Evolutionary conservation across 441 rosid species (phyloP).

Genomic region (Euphorbia corollata): DNA sequence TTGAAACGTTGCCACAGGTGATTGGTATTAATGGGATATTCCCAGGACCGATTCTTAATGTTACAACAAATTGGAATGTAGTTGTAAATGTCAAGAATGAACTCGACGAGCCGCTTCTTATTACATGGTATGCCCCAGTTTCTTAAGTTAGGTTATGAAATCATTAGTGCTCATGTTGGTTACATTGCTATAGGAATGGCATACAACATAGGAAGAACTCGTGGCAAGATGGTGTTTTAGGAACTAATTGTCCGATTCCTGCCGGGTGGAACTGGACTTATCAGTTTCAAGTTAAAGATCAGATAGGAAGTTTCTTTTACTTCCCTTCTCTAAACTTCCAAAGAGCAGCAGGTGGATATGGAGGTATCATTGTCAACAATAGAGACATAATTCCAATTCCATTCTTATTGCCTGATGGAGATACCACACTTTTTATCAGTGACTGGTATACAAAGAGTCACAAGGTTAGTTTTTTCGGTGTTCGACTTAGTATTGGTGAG

Average conservation of each 20-base stretch:
- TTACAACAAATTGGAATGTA: constrained; percentile 87
- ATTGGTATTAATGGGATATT: constrained; percentile 73
- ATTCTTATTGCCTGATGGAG: constrained; percentile 65
- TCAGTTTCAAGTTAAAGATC: constrained; percentile 87
- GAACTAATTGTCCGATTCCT: constrained; percentile 90
- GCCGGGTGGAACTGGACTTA: constrained; percentile 95
- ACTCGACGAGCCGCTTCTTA: constrained; percentile 74
- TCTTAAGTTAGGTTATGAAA: not conserved
- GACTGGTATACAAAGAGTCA: constrained; percentile 77
- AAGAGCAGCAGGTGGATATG: constrained; percentile 80
- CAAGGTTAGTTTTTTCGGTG: constrained; percentile 40
- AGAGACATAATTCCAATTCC: constrained; percentile 71
- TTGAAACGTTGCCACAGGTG: constrained; percentile 37
- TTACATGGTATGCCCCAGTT: constrained; percentile 53
- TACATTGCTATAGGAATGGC: constrained; percentile 51
- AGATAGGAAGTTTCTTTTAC: constrained; percentile 88
- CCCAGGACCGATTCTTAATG: constrained; percentile 74
- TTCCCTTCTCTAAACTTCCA: constrained; percentile 66
- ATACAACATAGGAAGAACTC: constrained; percentile 75
- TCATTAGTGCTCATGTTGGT: constrained; percentile 5
- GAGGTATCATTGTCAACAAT: constrained; percentile 73
- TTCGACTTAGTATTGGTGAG: constrained; percentile 15
- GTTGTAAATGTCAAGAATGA: constrained; percentile 67
- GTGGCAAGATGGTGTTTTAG: constrained; percentile 91
- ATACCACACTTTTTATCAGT: constrained; percentile 57